Evolutionary conservation across 192 early-diverging fungal genomes (phyloP), one percentile per base, ranked within the genome.

Genomic region (Umbelopsis isabellina): DNA sequence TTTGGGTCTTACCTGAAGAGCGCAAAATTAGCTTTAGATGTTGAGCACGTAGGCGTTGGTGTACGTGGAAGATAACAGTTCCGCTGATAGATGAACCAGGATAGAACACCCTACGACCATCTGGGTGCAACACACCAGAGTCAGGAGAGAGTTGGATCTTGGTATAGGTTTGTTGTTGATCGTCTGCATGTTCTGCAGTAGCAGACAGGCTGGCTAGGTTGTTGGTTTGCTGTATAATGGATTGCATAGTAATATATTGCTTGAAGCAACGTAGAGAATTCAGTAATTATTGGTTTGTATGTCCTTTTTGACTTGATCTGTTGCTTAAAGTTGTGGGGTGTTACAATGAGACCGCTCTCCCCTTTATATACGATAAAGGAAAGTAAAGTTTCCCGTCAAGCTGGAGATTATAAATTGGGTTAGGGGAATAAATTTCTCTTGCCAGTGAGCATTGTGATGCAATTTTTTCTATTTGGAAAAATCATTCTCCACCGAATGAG

Each of bases 11-110:
- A 77, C 75, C 71, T 47, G 70, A 53, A 23, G 75, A 70, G 37
- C 53, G 66, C 51, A 76, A 65, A 4, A 76, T 48, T 8, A 76
- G 70, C 61, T 72, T 71, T 16, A 76, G 16, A 51, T 72, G 66
- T 37, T 72, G 70, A 20, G 75, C 75, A 16, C 65, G 30, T 13
- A 76, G 50, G 7, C 66, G 30, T 44, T 41, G 25, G n/a, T 25
- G 47, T 2, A 76, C 30, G 21, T 66, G 37, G 18, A 76, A 25
- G 11, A 16, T 41, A 37, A 76, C 61, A 20, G 52, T 51, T 1
- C 75, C 75, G n/a, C 50, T 52, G 35, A 73, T 49, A 41, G 67
- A 55, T 18, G 72, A 66, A 1, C 72, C 72, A 13, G 72, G 72
- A 37, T 68, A 69, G 21, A 58, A 53, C 0, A 71, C 35, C 3